Evolutionary conservation across 139 green algal species (phyloP).

Genomic region (Chlorokybus atmophyticus): DNA sequence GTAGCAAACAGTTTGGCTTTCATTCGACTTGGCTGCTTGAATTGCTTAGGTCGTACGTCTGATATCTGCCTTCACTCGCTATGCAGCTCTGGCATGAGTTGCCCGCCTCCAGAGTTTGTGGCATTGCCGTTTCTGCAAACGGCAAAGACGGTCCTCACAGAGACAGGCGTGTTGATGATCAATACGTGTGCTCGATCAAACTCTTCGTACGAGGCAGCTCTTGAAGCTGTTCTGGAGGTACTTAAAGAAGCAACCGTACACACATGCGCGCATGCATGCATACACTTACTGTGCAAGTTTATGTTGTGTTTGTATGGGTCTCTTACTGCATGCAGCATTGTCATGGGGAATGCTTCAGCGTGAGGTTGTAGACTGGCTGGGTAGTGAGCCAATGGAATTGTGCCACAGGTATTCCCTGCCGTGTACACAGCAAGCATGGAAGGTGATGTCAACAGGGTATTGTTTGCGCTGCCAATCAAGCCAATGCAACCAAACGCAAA

Average conservation of each 20-base stretch:
- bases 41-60: neutral
- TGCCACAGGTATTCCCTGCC: constrained; percentile 26
- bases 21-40: neutral
- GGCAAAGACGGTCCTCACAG: constrained; percentile 1
- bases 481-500: too few species aligned
- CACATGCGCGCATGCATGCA: neutral
- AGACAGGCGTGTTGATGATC: constrained; percentile 8
- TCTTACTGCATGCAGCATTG: neutral
- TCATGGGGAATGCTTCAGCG: neutral
- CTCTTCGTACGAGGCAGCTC: constrained; percentile 8
- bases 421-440: constrained; percentile 35
- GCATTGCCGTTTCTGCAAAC: constrained; percentile 22
- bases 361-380: neutral
- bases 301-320: neutral
- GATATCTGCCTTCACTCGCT: neutral
- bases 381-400: neutral
- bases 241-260: neutral
- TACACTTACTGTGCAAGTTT: neutral
- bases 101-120: constrained; percentile 35
- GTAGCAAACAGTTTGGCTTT: neutral
- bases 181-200: constrained; percentile 14
- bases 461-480: constrained; percentile 38
- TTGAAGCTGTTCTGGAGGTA: constrained; percentile 2
- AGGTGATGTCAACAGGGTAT: constrained; percentile 36
- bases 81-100: constrained; percentile 29